phyloP scores from a whole-genome alignment of 1,284 basidiomycete genomes.

The Cryptococcus neoformans region DNA sequence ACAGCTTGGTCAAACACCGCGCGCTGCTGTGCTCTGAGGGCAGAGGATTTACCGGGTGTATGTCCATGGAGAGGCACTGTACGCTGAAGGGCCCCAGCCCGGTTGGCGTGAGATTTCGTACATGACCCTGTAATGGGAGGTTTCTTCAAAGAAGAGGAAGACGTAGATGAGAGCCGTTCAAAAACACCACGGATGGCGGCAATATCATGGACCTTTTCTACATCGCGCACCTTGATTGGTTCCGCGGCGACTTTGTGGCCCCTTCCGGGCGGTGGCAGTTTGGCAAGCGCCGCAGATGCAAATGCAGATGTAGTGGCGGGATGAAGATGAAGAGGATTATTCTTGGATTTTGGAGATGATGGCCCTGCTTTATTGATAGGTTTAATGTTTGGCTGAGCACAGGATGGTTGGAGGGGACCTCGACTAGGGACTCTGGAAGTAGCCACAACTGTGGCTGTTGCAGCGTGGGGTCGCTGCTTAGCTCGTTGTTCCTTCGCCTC shows the following conservation, averaged over 20 bases:
- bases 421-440: too few species aligned
- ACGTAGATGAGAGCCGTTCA: constrained; percentile 16
- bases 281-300: constrained; percentile 26
- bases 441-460: too few species aligned
- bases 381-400: background rate
- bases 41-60: constrained; percentile 34
- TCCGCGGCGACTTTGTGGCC: constrained; percentile 13
- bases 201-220: constrained; percentile 30
- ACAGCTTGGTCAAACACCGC: constrained; percentile 20
- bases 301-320: constrained; percentile 20
- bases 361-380: background rate
- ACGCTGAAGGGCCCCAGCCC: background rate
- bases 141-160: background rate
- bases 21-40: constrained; percentile 19
- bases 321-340: background rate
- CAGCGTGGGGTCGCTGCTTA: too few species aligned
- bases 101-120: background rate
- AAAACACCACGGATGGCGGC: constrained; percentile 21
- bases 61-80: constrained; percentile 25
- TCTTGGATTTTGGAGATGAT: background rate
- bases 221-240: constrained; percentile 17
- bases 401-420: too few species aligned
- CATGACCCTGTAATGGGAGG: background rate
- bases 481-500: too few species aligned
- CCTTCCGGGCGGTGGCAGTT: constrained; percentile 26